Evolutionary conservation across 345 rosid genomes (phyloP).

Genomic region (Euclidium syriacum): DNA sequence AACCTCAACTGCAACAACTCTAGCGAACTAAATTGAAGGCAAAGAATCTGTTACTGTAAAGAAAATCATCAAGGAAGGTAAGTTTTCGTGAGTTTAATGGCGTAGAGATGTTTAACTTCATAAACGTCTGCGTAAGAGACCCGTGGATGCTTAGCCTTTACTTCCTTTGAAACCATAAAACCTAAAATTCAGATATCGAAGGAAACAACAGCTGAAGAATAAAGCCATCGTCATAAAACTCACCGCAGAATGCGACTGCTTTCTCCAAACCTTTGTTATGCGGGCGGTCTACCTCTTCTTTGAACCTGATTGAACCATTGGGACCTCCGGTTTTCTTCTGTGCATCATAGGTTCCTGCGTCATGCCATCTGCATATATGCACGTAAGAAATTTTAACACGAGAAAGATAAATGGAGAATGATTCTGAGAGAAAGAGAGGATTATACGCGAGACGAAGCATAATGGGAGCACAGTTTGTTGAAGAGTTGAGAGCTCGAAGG

Average conservation of each 20-base stretch:
- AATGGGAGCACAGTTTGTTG: constrained; percentile 65
- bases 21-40: constrained; percentile 56
- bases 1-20: constrained; percentile 79
- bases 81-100: background rate
- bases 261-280: constrained; percentile 58
- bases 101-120: constrained; percentile 41
- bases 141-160: constrained; percentile 57
- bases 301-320: constrained; percentile 66
- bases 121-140: constrained; percentile 77
- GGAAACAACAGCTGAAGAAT: too few species aligned
- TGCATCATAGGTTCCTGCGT: constrained; percentile 89
- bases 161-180: too few species aligned
- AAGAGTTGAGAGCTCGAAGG: constrained; percentile 71
- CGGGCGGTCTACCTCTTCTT: constrained; percentile 42
- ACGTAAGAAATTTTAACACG: background rate
- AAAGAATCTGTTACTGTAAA: background rate
- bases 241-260: constrained; percentile 69
- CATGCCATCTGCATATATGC: constrained; percentile 48
- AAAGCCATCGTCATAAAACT: too few species aligned
- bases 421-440: background rate
- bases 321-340: constrained; percentile 83
- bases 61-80: background rate
- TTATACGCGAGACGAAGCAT: constrained; percentile 91
- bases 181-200: too few species aligned
- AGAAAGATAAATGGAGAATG: background rate